phyloP scores from a whole-genome alignment of 2,329 filamentous ascomycete genomes.

The Ascochyta viciae-villosae region DNA sequence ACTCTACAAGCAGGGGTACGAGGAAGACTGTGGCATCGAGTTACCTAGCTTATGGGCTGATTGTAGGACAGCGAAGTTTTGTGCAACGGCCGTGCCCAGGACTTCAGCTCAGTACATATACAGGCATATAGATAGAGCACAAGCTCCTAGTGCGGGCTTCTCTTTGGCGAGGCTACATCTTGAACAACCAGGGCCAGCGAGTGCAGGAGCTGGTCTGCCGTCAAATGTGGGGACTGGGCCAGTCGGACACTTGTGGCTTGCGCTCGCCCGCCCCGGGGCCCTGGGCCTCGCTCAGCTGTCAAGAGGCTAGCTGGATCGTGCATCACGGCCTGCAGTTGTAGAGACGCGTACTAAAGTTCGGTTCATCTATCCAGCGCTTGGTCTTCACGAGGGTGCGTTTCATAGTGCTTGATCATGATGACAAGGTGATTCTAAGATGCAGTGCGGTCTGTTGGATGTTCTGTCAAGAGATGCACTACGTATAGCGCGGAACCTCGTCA shows the following conservation, averaged over 20 bases:
- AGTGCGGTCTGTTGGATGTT: neutral
- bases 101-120: slow-evolving; percentile 34
- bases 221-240: slow-evolving; percentile 8
- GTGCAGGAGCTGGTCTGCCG: slow-evolving; percentile 23
- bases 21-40: slow-evolving; percentile 22
- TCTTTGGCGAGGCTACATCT: slow-evolving; percentile 37
- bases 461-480: neutral
- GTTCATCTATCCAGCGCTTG: slow-evolving; percentile 6
- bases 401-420: slow-evolving; percentile 9
- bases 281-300: slow-evolving; percentile 24
- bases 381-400: slow-evolving; percentile 9
- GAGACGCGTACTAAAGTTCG: slow-evolving; percentile 8
- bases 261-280: slow-evolving; percentile 25
- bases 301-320: slow-evolving; percentile 21
- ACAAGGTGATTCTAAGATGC: neutral
- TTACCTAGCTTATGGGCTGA: slow-evolving; percentile 31
- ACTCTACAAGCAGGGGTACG: slow-evolving; percentile 20
- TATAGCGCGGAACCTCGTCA: slow-evolving; percentile 8
- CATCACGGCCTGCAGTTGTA: slow-evolving; percentile 4
- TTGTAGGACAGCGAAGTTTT: slow-evolving; percentile 31
- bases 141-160: slow-evolving; percentile 31
- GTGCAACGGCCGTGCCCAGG: slow-evolving; percentile 28
- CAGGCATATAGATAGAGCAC: slow-evolving; percentile 23
- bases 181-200: slow-evolving; percentile 23
- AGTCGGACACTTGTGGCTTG: slow-evolving; percentile 31